These are phyloP conservation scores for Yamadazyma sp. DNA, from an alignment of 805 yeast species.

Conservation along the genomic window DNA sequence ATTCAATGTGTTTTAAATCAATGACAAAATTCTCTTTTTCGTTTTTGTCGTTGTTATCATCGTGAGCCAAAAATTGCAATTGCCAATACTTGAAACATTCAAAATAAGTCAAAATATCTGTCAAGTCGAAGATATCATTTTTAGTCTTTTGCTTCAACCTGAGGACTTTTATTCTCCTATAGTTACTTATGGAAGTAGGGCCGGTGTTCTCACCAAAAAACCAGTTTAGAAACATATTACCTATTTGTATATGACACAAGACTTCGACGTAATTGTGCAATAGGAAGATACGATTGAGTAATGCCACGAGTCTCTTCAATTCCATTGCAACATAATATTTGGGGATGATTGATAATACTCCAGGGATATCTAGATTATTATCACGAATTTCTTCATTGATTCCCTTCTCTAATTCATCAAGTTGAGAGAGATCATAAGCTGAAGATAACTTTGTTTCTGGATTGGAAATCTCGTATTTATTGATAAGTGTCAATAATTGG, in stretches of 20 bases:
- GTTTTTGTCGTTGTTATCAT: too few relatives aligned
- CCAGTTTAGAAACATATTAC: slow-evolving; percentile 10
- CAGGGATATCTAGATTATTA: slow-evolving; percentile 1
- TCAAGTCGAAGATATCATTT: slow-evolving; percentile 4
- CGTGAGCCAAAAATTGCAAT: too few relatives aligned
- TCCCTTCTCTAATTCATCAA: slow-evolving; percentile 26
- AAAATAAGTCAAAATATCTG: slow-evolving; percentile 9
- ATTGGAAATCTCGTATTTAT: slow-evolving; percentile 13
- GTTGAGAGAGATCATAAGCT: slow-evolving; percentile 29
- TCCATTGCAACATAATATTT: slow-evolving; percentile 12
- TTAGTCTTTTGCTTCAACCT: slow-evolving; percentile 1
- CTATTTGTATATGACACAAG: slow-evolving; percentile 8
- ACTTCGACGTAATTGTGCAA: slow-evolving; percentile 5
- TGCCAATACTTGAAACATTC: slow-evolving; percentile 7
- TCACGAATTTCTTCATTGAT: slow-evolving; percentile 20
- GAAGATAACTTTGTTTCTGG: slow-evolving; percentile 10
- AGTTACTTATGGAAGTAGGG: not conserved
- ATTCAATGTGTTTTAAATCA: not conserved
- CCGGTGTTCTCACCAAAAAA: slow-evolving; percentile 9
- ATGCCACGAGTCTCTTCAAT: slow-evolving; percentile 6
- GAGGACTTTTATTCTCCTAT: slow-evolving; percentile 3
- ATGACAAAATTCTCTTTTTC: not conserved
- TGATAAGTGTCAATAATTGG: slow-evolving; percentile 20
- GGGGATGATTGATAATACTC: slow-evolving; percentile 17
- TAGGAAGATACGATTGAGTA: slow-evolving; percentile 6